Percentiles rank a stretch among this genome's conserved stretches.
Evolutionary conservation across 2,329 filamentous ascomycete genomes (phyloP).

Genomic region (Lecanicillium sp.): DNA sequence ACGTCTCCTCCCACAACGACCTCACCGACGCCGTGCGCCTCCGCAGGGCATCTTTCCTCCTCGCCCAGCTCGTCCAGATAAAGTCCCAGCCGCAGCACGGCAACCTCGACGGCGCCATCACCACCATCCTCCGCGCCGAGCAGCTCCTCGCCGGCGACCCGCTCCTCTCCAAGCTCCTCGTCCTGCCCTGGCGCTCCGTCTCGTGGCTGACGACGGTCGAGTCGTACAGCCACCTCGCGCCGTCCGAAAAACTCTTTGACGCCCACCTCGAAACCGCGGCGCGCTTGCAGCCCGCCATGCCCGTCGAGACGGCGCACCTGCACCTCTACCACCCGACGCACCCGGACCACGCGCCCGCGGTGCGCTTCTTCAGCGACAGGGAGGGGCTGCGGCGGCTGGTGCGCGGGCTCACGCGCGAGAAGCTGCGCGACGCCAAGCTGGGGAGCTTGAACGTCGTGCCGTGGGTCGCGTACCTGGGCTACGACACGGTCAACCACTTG

Average conservation of each 20-base stretch:
- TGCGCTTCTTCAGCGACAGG: slow-evolving; percentile 38
- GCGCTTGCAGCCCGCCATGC: slow-evolving; percentile 30
- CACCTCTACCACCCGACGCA: slow-evolving; percentile 48
- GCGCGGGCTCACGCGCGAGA: background rate
- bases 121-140: slow-evolving; percentile 41
- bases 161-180: slow-evolving; percentile 31
- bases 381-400: slow-evolving; percentile 25
- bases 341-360: slow-evolving; percentile 41
- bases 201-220: slow-evolving; percentile 49
- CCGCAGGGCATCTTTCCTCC: slow-evolving; percentile 22
- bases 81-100: slow-evolving; percentile 32
- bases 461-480: slow-evolving; percentile 35
- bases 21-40: slow-evolving; percentile 20
- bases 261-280: slow-evolving; percentile 43
- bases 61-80: slow-evolving; percentile 38
- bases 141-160: slow-evolving; percentile 32
- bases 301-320: slow-evolving; percentile 47
- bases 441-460: slow-evolving; percentile 28
- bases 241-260: slow-evolving; percentile 46
- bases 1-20: slow-evolving; percentile 18
- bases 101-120: slow-evolving; percentile 46
- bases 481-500: slow-evolving; percentile 44
- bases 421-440: slow-evolving; percentile 19
- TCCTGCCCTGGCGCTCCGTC: slow-evolving; percentile 40
- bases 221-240: slow-evolving; percentile 37